Percentiles rank a stretch among this genome's conserved stretches.
These are phyloP conservation scores for Apiospora malaysiana DNA, from an alignment of 2,329 filamentous ascomycete genomes.

Conservation along the genomic window DNA sequence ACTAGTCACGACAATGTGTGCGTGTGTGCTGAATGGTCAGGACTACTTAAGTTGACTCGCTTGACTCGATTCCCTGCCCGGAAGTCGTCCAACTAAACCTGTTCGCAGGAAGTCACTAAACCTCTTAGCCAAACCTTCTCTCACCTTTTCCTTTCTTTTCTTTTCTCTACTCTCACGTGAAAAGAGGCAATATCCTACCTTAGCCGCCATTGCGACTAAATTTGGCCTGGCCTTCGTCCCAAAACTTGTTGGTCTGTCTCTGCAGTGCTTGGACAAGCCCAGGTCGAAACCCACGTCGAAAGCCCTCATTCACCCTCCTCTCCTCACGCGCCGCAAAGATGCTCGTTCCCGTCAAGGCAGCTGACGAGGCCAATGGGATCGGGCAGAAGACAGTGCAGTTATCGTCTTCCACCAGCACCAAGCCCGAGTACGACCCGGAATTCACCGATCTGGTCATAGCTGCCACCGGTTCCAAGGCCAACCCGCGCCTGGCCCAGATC, in stretches of 20 bases:
- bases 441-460: constrained; percentile 79
- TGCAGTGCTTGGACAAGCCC: not conserved
- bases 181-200: not conserved
- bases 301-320: not conserved
- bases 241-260: not conserved
- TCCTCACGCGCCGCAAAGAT: not conserved
- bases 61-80: not conserved
- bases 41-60: not conserved
- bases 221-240: not conserved
- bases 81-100: not conserved
- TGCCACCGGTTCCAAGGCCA: constrained; percentile 74
- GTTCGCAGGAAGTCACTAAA: not conserved
- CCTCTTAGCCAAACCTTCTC: constrained; percentile 4
- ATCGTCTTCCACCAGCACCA: not conserved
- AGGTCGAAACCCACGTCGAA: not conserved
- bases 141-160: not conserved
- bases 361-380: not conserved
- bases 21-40: not conserved
- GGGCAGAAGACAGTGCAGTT: not conserved
- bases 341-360: not conserved
- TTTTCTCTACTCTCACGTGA: not conserved
- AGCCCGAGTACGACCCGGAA: constrained; percentile 33
- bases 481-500: constrained; percentile 71
- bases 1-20: not conserved
- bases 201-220: no score